Conservation (phyloP, 495 filamentous ascomycete genomes). For the Aspergillus campestris region DNA sequence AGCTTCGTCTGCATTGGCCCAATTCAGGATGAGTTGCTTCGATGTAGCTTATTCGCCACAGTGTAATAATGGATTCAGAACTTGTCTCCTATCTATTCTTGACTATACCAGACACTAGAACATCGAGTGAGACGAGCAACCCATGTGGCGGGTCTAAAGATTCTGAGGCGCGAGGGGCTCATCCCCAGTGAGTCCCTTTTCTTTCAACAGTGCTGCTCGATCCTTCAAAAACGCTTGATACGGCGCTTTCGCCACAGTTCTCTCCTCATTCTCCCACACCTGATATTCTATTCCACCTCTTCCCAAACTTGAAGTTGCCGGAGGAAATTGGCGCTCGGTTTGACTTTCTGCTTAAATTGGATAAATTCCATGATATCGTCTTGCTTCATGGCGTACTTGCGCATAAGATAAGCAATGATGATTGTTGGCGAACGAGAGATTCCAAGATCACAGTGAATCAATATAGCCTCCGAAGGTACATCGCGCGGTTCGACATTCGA, state of each 20-base stretch:
- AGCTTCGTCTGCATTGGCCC: not conserved
- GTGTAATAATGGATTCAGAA: too few relatives aligned
- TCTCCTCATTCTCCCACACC: conserved; percentile 24
- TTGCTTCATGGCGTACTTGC: conserved; percentile 7
- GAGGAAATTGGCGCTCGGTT: conserved; percentile 15
- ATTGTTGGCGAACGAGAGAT: conserved; percentile 30
- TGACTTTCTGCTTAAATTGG: conserved; percentile 13
- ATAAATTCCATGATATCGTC: conserved; percentile 9
- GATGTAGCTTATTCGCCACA: too few relatives aligned
- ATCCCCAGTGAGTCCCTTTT: conserved; percentile 18
- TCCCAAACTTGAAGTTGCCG: conserved; percentile 24
- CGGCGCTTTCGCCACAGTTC: conserved; percentile 18
- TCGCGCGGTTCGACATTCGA: conserved; percentile 4
- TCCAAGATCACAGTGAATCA: conserved; percentile 29
- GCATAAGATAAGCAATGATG: conserved; percentile 26
- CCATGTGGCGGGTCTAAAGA: too few relatives aligned
- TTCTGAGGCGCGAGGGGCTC: conserved; percentile 21
- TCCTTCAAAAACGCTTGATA: conserved; percentile 22
- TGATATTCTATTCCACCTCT: conserved; percentile 21
- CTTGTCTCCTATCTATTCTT: too few relatives aligned
- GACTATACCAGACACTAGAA: too few relatives aligned
- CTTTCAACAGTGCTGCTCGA: conserved; percentile 12
- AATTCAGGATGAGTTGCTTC: too few relatives aligned
- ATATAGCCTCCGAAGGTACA: conserved; percentile 16
- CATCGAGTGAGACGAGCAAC: too few relatives aligned